Evolutionary conservation across 192 early-diverging fungal species (phyloP), one percentile per base, ranked within the genome.

Genomic region (Cladochytrium replicatum): DNA sequence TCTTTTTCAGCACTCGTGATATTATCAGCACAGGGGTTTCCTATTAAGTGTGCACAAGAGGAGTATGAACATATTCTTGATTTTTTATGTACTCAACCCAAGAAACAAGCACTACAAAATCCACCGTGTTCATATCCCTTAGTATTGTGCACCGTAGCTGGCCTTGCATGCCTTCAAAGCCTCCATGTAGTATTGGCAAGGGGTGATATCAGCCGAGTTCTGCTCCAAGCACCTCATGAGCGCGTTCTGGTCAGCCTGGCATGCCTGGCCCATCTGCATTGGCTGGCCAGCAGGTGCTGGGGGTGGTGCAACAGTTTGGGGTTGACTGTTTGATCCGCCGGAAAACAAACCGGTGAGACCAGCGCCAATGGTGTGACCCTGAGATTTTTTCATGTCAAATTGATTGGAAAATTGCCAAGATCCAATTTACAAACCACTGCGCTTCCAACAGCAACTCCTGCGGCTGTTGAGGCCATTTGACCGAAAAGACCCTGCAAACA

Each of bases 401-500:
- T 27, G 11, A 7, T 6, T 21, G 7, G 46, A 51, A 48, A 19
- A 48, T 17, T 6, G 24, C 46, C 9, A 11, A 25, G 6, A 6
- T 17, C 15, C 43, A 52, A 23, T 53, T 50, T 13, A 48, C 46
- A 29, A 11, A 81, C 85, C 29, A 87, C 74, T 37, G 85, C 84
- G 43, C 79, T 82, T 42, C 89, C 91, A n/a, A 94, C 83, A 52
- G 89, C 91, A 34, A 89, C 88, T 71, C 89, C 89, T 37, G 86
- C 91, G 46, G 89, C 91, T 19, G 91, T 92, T 11, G 88, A 71
- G n/a, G 88, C 91, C 87, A 92, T 90, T 68, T 91, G 79, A 28
- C 77, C 79, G 55, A 85, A 83, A 53, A 88, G 50, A 31, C 82
- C 31, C 43, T 55, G 41, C 11, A 39, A 17, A 3, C 5, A 3